phyloP scores from a whole-genome alignment of 2,329 filamentous ascomycete genomes.

The Dothideomycetidae sp. region DNA sequence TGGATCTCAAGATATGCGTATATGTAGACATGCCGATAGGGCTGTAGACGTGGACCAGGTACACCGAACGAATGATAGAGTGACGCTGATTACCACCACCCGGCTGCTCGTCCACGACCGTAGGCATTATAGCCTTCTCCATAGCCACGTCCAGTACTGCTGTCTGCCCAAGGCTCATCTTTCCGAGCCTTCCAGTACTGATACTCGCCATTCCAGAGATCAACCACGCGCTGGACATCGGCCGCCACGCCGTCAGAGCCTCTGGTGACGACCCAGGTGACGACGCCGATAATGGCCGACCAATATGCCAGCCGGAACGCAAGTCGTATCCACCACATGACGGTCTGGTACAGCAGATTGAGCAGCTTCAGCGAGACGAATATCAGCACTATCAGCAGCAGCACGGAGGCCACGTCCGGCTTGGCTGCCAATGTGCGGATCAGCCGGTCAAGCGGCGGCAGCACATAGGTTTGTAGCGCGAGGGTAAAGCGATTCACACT shows the following conservation, averaged over 20 bases:
- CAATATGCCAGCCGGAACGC: conserved; percentile 50
- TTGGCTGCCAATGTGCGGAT: conserved; percentile 20
- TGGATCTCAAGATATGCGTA: too few species aligned
- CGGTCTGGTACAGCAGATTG: conserved; percentile 53
- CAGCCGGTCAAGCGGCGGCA: conserved; percentile 14
- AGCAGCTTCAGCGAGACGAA: conserved; percentile 51
- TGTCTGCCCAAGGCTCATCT: conserved; percentile 5
- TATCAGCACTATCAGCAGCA: conserved; percentile 44
- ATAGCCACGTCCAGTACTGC: conserved; percentile 3
- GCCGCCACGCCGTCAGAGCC: conserved; percentile 49
- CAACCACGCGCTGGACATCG: conserved; percentile 36
- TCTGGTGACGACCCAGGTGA: conserved; percentile 44
- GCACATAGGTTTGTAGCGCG: conserved; percentile 15
- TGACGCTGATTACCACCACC: too few species aligned
- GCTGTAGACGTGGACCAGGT: too few species aligned
- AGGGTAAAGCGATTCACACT: conserved; percentile 5
- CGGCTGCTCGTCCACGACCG: background rate
- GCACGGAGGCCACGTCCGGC: conserved; percentile 38
- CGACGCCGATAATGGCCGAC: conserved; percentile 41
- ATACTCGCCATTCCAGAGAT: conserved; percentile 27
- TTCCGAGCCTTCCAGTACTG: conserved; percentile 23
- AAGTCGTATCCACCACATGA: conserved; percentile 66
- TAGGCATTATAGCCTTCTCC: background rate
- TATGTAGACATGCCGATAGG: too few species aligned
- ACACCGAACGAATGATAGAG: too few species aligned